Conservation (phyloP, 2,329 filamentous ascomycete species). For the Dactylellina parvicollis region DNA sequence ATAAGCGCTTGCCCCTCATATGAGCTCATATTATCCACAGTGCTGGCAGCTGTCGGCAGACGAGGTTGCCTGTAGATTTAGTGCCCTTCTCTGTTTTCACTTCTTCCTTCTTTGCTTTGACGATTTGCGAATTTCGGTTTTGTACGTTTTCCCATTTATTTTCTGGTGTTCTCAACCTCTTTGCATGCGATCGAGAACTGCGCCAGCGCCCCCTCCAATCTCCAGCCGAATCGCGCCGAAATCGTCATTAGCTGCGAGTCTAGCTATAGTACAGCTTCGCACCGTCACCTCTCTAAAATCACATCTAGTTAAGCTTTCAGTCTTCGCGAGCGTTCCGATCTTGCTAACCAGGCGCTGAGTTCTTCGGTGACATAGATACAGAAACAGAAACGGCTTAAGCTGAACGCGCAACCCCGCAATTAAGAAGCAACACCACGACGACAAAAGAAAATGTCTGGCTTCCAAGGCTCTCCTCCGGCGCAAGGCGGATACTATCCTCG, state of each 20-base stretch:
- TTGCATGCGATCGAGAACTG: neutral
- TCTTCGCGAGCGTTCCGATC: slow-evolving; percentile 12
- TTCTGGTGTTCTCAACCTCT: neutral
- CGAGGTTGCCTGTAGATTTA: no score
- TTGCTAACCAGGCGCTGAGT: slow-evolving; percentile 23
- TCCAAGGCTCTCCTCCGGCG: slow-evolving; percentile 56
- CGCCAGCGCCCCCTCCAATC: neutral
- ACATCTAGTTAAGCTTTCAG: slow-evolving; percentile 11
- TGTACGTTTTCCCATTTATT: neutral
- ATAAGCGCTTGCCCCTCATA: no score
- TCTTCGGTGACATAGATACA: slow-evolving; percentile 17
- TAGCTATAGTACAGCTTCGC: neutral
- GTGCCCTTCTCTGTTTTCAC: no score
- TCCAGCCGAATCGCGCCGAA: slow-evolving; percentile 10
- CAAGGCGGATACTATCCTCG: slow-evolving; percentile 66
- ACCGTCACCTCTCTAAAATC: slow-evolving; percentile 3
- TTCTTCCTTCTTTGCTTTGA: no score
- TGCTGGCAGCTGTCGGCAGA: no score
- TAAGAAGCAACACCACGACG: neutral
- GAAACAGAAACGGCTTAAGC: slow-evolving; percentile 3
- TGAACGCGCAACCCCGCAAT: slow-evolving; percentile 10
- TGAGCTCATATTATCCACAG: no score
- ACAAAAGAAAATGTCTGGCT: slow-evolving; percentile 36
- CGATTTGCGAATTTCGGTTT: neutral
- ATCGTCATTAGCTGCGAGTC: neutral